Evolutionary conservation across 208 protist genomes (phyloP), one percentile per base, ranked within the genome.

Genomic region (Leishmania major): DNA sequence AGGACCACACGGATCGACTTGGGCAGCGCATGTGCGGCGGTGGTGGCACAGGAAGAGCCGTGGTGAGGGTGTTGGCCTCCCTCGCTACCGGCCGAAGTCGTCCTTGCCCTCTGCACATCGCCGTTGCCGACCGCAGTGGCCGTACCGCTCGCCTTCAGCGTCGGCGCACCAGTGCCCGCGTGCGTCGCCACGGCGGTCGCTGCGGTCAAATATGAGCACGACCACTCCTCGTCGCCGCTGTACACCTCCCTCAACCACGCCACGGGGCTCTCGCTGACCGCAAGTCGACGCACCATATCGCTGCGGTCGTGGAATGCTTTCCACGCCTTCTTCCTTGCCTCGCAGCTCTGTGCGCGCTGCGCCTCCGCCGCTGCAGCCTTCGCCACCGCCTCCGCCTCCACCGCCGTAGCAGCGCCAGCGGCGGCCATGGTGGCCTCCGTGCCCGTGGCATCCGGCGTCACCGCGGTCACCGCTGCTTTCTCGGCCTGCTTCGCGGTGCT

Each of bases 171-270:
- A 37, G 37, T 59, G 17, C n/a, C 37, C 28, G 74, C 76, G 47
- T 35, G 83, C 3, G 62, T 79, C 10, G 59, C 85, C 17, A 84
- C 75, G 51, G 81, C 84, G 25, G 53, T 70, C 10, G 77, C 69
- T 22, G 75, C 60, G 49, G 66, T 80, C 37, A 82, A 57, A 40
- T 59, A 82, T 0, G 83, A 86, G 1, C 73, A 82, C 40, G 82
- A 80, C 83, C 78, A 86, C 80, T 84, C 73, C 11, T 88, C 80
- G 0, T 49, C 78, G 28, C 37, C 80, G 51, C 79, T 77, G 80
- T 89, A 87, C 28, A 86, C 89, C 69, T 89, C 77, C 60, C 49
- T 80, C 74, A 90, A 19, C 87, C 89, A 90, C 71, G 86, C 83
- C 15, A 84, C 66, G n/a, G 85, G 85, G 76, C 77, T 82, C 73